These are phyloP conservation scores for Licmophora abbreviata DNA, from an alignment of 108 stramenopile genomes.

Conservation along the genomic window DNA sequence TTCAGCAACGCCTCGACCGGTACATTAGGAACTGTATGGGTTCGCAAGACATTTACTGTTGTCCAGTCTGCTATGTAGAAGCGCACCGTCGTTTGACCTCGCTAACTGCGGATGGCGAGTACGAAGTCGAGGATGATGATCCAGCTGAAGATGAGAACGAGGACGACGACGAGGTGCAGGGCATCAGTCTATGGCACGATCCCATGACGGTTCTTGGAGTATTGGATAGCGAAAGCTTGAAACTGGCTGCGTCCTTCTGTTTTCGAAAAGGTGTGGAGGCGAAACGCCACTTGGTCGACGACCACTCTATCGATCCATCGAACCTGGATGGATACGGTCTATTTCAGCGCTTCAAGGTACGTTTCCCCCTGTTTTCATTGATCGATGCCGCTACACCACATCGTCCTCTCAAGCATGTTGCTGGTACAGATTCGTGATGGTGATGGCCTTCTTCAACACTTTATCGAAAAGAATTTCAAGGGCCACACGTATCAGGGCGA, in stretches of 20 bases:
- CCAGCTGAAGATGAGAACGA: constrained; percentile 17
- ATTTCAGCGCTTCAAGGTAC: constrained; percentile 49
- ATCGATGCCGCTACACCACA: background rate
- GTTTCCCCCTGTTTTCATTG: no score
- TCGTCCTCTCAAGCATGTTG: constrained; percentile 1
- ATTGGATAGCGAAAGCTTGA: constrained; percentile 49
- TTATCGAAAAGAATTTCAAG: constrained; percentile 24
- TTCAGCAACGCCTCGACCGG: constrained; percentile 36
- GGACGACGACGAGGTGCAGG: constrained; percentile 10
- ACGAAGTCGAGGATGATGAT: constrained; percentile 26
- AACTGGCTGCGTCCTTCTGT: constrained; percentile 57
- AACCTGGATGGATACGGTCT: constrained; percentile 61
- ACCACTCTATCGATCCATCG: constrained; percentile 44
- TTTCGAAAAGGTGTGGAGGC: constrained; percentile 40
- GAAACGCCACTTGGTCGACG: constrained; percentile 56
- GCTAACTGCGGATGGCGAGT: constrained; percentile 14
- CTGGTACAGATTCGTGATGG: constrained; percentile 44
- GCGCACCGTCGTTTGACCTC: constrained; percentile 29
- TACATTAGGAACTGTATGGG: constrained; percentile 61
- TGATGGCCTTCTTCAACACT: constrained; percentile 70
- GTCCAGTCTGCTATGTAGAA: constrained; percentile 69
- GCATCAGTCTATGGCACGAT: constrained; percentile 31
- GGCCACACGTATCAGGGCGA: constrained; percentile 38
- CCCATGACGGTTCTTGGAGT: constrained; percentile 61
- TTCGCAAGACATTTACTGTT: constrained; percentile 56